Conservation (phyloP, 2,329 filamentous ascomycete species). For the Hysterium pulicare region DNA sequence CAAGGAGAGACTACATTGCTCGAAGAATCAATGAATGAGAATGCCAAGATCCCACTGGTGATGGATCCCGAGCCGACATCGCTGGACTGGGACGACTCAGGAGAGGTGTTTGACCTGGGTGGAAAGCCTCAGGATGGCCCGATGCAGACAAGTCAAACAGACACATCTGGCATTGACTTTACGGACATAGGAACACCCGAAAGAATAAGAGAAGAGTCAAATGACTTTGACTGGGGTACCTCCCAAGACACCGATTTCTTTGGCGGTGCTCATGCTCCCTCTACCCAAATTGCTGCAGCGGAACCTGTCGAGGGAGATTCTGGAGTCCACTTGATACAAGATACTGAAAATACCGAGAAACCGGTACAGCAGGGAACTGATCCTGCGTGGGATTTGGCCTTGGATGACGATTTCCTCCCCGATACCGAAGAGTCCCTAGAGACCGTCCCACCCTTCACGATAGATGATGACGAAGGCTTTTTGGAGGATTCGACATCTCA, state of each 20-base stretch:
- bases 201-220: slow-evolving; percentile 27
- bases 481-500: slow-evolving; percentile 64
- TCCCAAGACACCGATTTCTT: slow-evolving; percentile 33
- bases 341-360: slow-evolving; percentile 13
- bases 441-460: slow-evolving; percentile 54
- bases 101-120: slow-evolving; percentile 30
- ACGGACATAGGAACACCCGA: slow-evolving; percentile 27
- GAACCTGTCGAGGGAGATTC: background rate
- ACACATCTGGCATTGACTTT: slow-evolving; percentile 29
- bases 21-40: slow-evolving; percentile 46
- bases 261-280: slow-evolving; percentile 14
- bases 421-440: slow-evolving; percentile 49
- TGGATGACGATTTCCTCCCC: slow-evolving; percentile 69
- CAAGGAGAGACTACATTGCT: slow-evolving; percentile 45
- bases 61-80: slow-evolving; percentile 37
- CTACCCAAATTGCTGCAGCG: slow-evolving; percentile 10
- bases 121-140: slow-evolving; percentile 21
- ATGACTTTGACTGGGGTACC: slow-evolving; percentile 34
- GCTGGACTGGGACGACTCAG: slow-evolving; percentile 31
- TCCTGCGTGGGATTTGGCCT: slow-evolving; percentile 78
- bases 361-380: slow-evolving; percentile 59
- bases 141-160: slow-evolving; percentile 19
- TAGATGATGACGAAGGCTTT: slow-evolving; percentile 83
- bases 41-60: slow-evolving; percentile 40
- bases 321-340: slow-evolving; percentile 20